Percentiles rank a stretch among this genome's conserved stretches.
These are phyloP conservation scores for Rhododendron henanense DNA, from an alignment of 148 eudicot species.

Conservation along the genomic window DNA sequence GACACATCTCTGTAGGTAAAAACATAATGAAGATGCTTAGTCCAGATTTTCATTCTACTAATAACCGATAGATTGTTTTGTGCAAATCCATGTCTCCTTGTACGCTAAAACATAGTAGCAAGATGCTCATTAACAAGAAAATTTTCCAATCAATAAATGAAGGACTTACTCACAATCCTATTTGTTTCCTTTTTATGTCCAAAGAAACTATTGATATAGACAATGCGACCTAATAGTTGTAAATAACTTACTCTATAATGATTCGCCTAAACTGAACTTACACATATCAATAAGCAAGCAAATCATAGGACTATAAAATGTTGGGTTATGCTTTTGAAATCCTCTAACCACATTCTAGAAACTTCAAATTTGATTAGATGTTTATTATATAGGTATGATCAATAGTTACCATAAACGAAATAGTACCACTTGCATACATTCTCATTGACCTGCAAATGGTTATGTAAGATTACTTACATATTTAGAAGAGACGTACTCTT, in stretches of 20 bases:
- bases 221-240: background rate
- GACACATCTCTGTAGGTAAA: slow-evolving; percentile 76
- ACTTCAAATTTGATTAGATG: background rate
- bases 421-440: background rate
- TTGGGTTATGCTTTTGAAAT: background rate
- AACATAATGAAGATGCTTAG: slow-evolving; percentile 6
- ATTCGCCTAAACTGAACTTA: background rate
- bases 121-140: background rate
- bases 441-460: background rate
- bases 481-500: background rate
- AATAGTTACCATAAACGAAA: background rate
- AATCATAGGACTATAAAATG: background rate
- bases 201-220: background rate
- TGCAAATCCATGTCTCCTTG: background rate
- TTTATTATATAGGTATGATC: background rate
- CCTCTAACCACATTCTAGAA: background rate
- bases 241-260: background rate
- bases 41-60: background rate
- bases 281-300: background rate
- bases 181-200: background rate
- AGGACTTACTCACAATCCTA: background rate
- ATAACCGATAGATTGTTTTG: background rate
- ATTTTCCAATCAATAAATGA: background rate
- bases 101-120: background rate
- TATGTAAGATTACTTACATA: background rate